Evolutionary conservation across 805 yeast species (phyloP).

Genomic region (Osmozyma mogii): DNA sequence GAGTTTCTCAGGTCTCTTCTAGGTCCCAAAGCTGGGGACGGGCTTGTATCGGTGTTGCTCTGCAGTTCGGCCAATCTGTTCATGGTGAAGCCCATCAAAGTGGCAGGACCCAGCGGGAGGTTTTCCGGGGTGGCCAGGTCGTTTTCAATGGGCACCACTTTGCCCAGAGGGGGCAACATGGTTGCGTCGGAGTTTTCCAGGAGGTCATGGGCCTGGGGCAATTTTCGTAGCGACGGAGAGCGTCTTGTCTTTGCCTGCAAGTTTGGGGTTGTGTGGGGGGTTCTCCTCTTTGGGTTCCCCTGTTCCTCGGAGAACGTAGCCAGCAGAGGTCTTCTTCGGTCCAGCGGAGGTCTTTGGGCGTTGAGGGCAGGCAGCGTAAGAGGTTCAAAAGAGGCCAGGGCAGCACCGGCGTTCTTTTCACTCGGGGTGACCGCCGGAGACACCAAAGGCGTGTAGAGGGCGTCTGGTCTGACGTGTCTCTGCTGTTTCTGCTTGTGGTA

Average conservation of each 20-base stretch:
- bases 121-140: conserved; percentile 6
- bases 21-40: conserved; percentile 1
- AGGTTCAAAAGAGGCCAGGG: conserved; percentile 34
- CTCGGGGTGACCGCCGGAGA: conserved; percentile 71
- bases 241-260: conserved; percentile 25
- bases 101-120: conserved; percentile 18
- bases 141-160: conserved; percentile 16
- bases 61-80: conserved; percentile 34
- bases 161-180: conserved; percentile 33
- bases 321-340: conserved; percentile 22
- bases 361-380: conserved; percentile 64
- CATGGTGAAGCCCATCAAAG: conserved; percentile 40
- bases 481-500: conserved; percentile 11
- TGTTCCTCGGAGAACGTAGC: no score
- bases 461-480: conserved; percentile 44
- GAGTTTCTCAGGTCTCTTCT: no score
- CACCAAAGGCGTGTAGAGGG: conserved; percentile 65
- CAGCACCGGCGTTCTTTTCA: conserved; percentile 20
- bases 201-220: conserved; percentile 5
- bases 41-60: conserved; percentile 1
- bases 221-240: conserved; percentile 24
- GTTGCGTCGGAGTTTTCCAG: conserved; percentile 15
- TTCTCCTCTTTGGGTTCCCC: conserved; percentile 29
- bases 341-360: conserved; percentile 24
- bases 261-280: conserved; percentile 39